phyloP scores from a whole-genome alignment of 2,329 filamentous ascomycete species.

The Fusarium torreyae region DNA sequence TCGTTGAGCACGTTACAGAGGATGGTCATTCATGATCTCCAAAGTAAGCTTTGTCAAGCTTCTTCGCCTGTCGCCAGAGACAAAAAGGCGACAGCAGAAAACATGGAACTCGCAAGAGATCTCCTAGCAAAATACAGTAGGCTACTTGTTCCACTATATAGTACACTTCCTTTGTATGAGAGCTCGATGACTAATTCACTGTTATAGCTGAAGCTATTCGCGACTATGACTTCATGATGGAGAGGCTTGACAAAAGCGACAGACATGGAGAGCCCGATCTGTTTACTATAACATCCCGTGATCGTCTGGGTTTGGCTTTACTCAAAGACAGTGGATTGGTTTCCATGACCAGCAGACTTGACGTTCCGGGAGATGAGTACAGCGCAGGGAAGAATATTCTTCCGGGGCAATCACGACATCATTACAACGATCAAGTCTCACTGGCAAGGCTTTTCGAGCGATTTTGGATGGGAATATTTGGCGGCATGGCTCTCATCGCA shows the following conservation, averaged over 20 bases:
- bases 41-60: background rate
- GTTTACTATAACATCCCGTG: background rate
- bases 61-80: background rate
- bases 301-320: background rate
- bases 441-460: background rate
- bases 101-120: background rate
- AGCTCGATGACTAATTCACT: too few relatives aligned
- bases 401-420: background rate
- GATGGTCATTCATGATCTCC: background rate
- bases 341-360: background rate
- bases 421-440: background rate
- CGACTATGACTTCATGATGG: background rate
- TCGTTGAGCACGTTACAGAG: background rate
- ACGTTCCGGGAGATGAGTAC: background rate
- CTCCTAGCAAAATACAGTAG: background rate
- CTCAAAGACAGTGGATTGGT: background rate
- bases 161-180: background rate
- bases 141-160: background rate
- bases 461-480: background rate
- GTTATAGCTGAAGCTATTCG: background rate
- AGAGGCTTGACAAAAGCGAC: background rate
- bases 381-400: background rate
- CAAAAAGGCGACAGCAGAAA: background rate
- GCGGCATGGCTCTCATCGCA: background rate
- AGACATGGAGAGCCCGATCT: background rate